A percentile compares a stretch with the other conserved stretches of the same genome.
Conservation (phyloP, 164 flowering plant species). For the Vitis rotundifolia region DNA sequence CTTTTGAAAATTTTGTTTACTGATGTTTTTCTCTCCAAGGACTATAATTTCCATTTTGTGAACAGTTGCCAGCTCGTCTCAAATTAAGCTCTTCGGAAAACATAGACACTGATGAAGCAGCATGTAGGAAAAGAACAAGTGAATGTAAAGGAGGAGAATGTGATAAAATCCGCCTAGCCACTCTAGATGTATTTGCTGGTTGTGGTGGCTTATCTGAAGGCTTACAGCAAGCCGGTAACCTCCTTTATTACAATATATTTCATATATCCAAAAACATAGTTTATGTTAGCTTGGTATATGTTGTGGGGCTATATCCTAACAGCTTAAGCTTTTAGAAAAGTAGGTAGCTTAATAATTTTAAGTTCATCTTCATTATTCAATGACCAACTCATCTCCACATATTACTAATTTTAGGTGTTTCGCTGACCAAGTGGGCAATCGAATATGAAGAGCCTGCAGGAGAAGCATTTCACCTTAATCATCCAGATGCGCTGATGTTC, state of each 20-base stretch:
- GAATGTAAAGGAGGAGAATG: conserved; percentile 67
- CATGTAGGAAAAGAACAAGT: conserved; percentile 68
- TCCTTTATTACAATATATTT: background rate
- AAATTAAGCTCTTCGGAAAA: conserved; percentile 43
- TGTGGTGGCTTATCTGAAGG: conserved; percentile 99
- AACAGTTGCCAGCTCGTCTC: conserved; percentile 67
- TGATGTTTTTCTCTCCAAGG: too few relatives aligned
- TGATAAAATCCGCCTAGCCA: conserved; percentile 51
- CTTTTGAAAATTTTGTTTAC: too few relatives aligned
- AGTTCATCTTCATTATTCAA: too few relatives aligned
- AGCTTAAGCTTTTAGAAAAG: too few relatives aligned
- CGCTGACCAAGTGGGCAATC: conserved; percentile 91
- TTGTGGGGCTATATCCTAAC: too few relatives aligned
- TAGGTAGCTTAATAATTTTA: too few relatives aligned
- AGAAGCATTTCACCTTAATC: conserved; percentile 82
- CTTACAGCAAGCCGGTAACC: conserved; percentile 65
- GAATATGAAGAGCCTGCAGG: conserved; percentile 96
- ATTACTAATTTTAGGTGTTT: conserved; percentile 52
- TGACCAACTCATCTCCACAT: background rate
- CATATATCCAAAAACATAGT: too few relatives aligned
- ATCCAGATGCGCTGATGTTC: conserved; percentile 67
- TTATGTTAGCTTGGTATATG: too few relatives aligned
- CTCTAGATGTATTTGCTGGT: conserved; percentile 96
- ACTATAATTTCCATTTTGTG: background rate
- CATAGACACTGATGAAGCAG: conserved; percentile 30